Percentiles rank a stretch among this genome's conserved stretches.
These are phyloP conservation scores for Fusarium siculi DNA, from an alignment of 2,329 filamentous ascomycete genomes.

Conservation along the genomic window DNA sequence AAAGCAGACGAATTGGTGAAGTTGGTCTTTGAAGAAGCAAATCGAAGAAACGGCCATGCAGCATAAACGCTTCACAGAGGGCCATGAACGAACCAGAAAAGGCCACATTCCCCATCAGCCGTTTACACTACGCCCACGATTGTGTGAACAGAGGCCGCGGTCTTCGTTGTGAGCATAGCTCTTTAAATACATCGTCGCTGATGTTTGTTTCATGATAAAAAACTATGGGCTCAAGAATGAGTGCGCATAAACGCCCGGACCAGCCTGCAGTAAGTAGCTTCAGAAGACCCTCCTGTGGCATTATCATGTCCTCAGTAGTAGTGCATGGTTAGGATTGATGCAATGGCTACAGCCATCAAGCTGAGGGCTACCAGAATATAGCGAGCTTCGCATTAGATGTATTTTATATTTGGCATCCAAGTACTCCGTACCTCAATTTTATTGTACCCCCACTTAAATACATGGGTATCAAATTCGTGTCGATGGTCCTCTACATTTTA, in stretches of 20 bases:
- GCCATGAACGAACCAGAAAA: slow-evolving; percentile 10
- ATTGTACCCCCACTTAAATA: slow-evolving; percentile 37
- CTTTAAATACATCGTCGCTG: not conserved
- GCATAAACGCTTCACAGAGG: slow-evolving; percentile 8
- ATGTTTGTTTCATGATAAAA: not conserved
- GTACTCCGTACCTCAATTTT: slow-evolving; percentile 31
- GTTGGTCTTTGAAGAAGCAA: not conserved
- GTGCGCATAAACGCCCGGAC: slow-evolving; percentile 4
- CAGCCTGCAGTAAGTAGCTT: not conserved
- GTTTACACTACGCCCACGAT: slow-evolving; percentile 15
- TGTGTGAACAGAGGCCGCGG: slow-evolving; percentile 33
- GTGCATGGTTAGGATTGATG: not conserved
- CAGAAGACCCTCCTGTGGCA: not conserved
- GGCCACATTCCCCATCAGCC: slow-evolving; percentile 1
- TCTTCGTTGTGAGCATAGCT: slow-evolving; percentile 28
- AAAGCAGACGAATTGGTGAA: not conserved
- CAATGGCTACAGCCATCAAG: slow-evolving; percentile 10
- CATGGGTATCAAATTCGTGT: slow-evolving; percentile 41
- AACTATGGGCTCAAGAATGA: not conserved
- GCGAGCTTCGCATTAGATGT: slow-evolving; percentile 15
- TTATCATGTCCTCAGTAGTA: not conserved
- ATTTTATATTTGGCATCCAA: slow-evolving; percentile 22
- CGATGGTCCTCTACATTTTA: slow-evolving; percentile 14
- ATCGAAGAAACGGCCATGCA: not conserved
- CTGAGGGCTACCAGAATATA: slow-evolving; percentile 30